A percentile compares a stretch with the other conserved stretches of the same genome.
phyloP scores from a whole-genome alignment of 768 basidiomycete species.

The Trichaptum fuscoviolaceum region DNA sequence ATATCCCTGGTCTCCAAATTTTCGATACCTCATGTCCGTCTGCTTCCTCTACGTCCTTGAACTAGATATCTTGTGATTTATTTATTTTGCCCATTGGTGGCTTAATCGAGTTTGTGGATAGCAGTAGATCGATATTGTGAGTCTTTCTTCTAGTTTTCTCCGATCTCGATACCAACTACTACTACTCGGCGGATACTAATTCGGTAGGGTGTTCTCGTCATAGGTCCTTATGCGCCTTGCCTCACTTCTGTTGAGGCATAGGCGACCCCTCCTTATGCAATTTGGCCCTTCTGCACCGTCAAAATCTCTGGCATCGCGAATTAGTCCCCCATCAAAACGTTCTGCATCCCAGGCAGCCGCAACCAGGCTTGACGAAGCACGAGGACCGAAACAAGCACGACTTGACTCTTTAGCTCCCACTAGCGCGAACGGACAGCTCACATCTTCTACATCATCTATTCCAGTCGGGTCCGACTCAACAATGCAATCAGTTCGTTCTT shows the following conservation, averaged over 20 bases:
- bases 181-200: not conserved
- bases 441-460: not conserved
- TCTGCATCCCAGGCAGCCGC: slow-evolving; percentile 38
- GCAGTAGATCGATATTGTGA: not conserved
- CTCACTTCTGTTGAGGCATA: slow-evolving; percentile 34
- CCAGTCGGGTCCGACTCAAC: not conserved
- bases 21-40: not conserved
- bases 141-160: not conserved
- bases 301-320: slow-evolving; percentile 21
- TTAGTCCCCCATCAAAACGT: slow-evolving; percentile 37
- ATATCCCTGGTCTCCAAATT: not conserved
- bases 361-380: slow-evolving; percentile 10
- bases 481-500: not conserved
- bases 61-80: not conserved
- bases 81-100: not conserved
- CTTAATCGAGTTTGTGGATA: not conserved
- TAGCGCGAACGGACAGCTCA: not conserved
- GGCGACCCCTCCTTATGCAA: slow-evolving; percentile 60
- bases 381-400: not conserved
- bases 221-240: slow-evolving; percentile 44
- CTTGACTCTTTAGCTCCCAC: not conserved
- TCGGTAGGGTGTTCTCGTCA: not conserved
- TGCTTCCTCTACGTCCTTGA: not conserved
- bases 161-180: not conserved
- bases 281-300: slow-evolving; percentile 30